phyloP scores from a whole-genome alignment of 2,329 filamentous ascomycete species.

The Hortaea werneckii region DNA sequence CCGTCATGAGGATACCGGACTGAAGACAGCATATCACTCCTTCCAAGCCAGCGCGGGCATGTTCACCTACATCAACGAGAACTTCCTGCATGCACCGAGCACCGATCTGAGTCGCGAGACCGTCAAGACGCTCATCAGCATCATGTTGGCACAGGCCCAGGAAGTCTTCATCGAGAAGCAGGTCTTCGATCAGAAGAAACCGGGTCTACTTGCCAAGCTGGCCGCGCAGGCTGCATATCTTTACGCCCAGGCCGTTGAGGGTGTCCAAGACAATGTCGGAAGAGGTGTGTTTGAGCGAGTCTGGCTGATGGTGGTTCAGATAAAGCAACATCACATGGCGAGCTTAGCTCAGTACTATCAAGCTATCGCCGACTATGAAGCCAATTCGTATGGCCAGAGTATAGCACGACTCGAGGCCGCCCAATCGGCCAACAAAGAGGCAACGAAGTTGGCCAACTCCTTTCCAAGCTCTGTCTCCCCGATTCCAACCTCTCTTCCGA shows the following conservation, averaged over 20 bases:
- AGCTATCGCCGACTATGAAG: slow-evolving; percentile 80
- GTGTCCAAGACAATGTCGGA: slow-evolving; percentile 82
- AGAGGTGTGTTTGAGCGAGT: slow-evolving; percentile 90
- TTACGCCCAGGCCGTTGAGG: slow-evolving; percentile 79
- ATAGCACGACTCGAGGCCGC: slow-evolving; percentile 75
- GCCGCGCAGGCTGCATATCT: slow-evolving; percentile 83
- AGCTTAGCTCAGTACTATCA: slow-evolving; percentile 92
- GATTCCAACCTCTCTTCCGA: slow-evolving; percentile 78
- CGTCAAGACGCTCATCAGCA: slow-evolving; percentile 82
- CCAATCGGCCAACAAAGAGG: slow-evolving; percentile 67
- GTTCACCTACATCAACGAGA: slow-evolving; percentile 99
- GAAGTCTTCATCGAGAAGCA: slow-evolving; percentile 98
- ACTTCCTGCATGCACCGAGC: slow-evolving; percentile 93
- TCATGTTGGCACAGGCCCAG: slow-evolving; percentile 92
- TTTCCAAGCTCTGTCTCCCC: slow-evolving; percentile 72
- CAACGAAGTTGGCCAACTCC: slow-evolving; percentile 61
- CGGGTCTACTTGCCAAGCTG: slow-evolving; percentile 81
- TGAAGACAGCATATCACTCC: slow-evolving; percentile 95
- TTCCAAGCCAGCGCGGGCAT: slow-evolving; percentile 97
- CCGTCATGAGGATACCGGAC: slow-evolving; percentile 77
- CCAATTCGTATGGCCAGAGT: slow-evolving; percentile 73
- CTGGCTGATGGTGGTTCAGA: slow-evolving; percentile 74
- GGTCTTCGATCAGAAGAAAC: slow-evolving; percentile 83
- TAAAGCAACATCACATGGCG: slow-evolving; percentile 72
- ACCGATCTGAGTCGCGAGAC: slow-evolving; percentile 94